Percentiles rank a stretch among this genome's conserved stretches.
Conservation (phyloP, 2,329 filamentous ascomycete genomes). For the Talaromyces piceae region DNA sequence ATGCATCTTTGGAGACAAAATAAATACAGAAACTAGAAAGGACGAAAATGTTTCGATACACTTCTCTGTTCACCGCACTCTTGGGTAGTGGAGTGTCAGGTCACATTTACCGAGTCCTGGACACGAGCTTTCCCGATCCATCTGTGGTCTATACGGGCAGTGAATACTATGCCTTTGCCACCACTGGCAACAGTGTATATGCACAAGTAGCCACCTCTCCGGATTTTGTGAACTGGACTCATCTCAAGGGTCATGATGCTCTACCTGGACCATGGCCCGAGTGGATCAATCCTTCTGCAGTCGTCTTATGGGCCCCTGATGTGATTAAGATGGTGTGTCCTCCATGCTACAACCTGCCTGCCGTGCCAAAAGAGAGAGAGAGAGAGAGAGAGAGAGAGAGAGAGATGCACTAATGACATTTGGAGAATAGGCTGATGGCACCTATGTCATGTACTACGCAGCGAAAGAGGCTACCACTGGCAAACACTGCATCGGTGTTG, state of each 20-base stretch:
- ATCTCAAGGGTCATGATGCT: slow-evolving; percentile 44
- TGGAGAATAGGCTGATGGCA: slow-evolving; percentile 25
- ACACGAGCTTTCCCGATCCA: slow-evolving; percentile 50
- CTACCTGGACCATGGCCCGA: slow-evolving; percentile 39
- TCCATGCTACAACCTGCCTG: neutral
- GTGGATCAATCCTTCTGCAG: slow-evolving; percentile 42
- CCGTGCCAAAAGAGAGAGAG: too few relatives aligned
- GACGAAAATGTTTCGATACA: neutral
- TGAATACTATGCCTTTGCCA: slow-evolving; percentile 51
- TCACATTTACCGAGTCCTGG: slow-evolving; percentile 19
- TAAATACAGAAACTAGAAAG: neutral
- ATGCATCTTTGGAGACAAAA: neutral
- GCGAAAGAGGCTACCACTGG: slow-evolving; percentile 32
- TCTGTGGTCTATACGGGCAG: slow-evolving; percentile 42
- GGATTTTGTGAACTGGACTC: slow-evolving; percentile 41
- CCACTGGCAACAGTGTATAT: slow-evolving; percentile 40
- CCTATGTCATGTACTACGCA: slow-evolving; percentile 52
- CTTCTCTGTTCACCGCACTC: neutral
- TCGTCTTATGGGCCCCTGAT: slow-evolving; percentile 54
- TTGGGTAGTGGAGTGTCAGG: slow-evolving; percentile 4
- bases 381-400: too few relatives aligned
- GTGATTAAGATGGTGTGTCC: slow-evolving; percentile 37
- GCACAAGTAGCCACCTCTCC: slow-evolving; percentile 47
- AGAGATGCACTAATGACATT: neutral
- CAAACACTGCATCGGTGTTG: slow-evolving; percentile 51